Conservation (phyloP, 2,329 filamentous ascomycete species). For the Phialocephala subalpina region DNA sequence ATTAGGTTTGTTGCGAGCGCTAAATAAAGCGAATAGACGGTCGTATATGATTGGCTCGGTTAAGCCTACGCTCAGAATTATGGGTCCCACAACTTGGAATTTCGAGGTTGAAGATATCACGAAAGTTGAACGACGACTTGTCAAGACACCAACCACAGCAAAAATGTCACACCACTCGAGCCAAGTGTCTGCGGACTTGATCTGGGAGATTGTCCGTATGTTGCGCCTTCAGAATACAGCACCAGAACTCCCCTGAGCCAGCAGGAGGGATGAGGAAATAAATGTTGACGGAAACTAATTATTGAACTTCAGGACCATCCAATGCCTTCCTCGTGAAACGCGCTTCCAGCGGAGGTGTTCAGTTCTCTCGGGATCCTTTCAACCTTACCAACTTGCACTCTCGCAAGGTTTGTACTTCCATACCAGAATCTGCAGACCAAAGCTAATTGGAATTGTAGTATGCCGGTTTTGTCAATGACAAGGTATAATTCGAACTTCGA, state of each 20-base stretch:
- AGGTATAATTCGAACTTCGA: constrained; percentile 66
- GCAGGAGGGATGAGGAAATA: constrained; percentile 18
- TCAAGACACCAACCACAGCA: constrained; percentile 29
- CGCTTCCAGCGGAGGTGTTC: constrained; percentile 77
- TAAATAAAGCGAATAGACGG: neutral
- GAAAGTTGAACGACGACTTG: constrained; percentile 25
- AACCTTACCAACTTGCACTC: constrained; percentile 93
- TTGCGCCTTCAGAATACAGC: constrained; percentile 44
- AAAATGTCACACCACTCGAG: constrained; percentile 61
- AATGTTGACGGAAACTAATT: constrained; percentile 24
- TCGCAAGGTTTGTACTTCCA: constrained; percentile 74
- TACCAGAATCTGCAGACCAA: neutral
- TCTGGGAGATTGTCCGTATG: constrained; percentile 97
- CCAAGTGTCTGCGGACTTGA: constrained; percentile 87
- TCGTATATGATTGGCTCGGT: constrained; percentile 29
- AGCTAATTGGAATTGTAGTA: constrained; percentile 62
- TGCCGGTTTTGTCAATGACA: constrained; percentile 91
- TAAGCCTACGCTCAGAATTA: constrained; percentile 8
- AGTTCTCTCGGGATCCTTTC: constrained; percentile 93
- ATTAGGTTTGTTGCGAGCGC: no score
- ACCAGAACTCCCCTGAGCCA: neutral
- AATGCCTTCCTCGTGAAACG: constrained; percentile 95
- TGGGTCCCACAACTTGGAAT: constrained; percentile 7
- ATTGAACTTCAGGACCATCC: constrained; percentile 70
- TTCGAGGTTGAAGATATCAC: constrained; percentile 19